Conservation (phyloP, 1,139 yeast species). For the Lodderomyces jiufengensis region DNA sequence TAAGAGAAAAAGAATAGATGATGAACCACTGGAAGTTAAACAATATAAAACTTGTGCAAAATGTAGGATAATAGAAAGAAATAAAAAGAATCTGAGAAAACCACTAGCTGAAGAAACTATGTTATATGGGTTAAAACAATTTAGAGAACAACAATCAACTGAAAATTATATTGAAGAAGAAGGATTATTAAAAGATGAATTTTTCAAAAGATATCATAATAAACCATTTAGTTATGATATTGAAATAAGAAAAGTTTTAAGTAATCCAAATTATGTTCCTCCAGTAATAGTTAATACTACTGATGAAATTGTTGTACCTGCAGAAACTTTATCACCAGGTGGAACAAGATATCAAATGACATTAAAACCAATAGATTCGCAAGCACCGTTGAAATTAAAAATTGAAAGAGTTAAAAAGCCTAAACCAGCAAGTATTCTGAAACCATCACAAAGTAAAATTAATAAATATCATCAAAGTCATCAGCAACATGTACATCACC, state of each 20-base stretch:
- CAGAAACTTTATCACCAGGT: slow-evolving; percentile 7
- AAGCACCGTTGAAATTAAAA: slow-evolving; percentile 1
- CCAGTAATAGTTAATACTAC: slow-evolving; percentile 11
- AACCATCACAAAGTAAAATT: not conserved
- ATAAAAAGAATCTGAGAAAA: slow-evolving; percentile 44
- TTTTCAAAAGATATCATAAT: slow-evolving; percentile 19
- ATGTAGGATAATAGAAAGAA: slow-evolving; percentile 54
- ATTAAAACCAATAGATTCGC: slow-evolving; percentile 5
- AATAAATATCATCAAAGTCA: slow-evolving; percentile 1
- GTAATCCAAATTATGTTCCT: slow-evolving; percentile 16
- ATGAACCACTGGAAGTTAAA: slow-evolving; percentile 57
- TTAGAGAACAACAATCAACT: slow-evolving; percentile 40
- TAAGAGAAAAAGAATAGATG: slow-evolving; percentile 54
- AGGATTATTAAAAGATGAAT: slow-evolving; percentile 26
- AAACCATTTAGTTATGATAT: slow-evolving; percentile 17
- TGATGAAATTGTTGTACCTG: slow-evolving; percentile 7
- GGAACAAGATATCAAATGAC: slow-evolving; percentile 13
- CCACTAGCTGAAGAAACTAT: slow-evolving; percentile 49
- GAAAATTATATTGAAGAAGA: slow-evolving; percentile 43
- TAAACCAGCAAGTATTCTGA: not conserved
- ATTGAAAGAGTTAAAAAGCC: slow-evolving; percentile 2
- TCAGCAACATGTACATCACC: not conserved
- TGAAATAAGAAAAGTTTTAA: slow-evolving; percentile 16
- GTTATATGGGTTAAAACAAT: slow-evolving; percentile 47
- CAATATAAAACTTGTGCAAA: slow-evolving; percentile 60